Evolutionary conservation across 257 asterid genomes (phyloP), one percentile per base, ranked within the genome.

Genomic region (Solanum phureja): DNA sequence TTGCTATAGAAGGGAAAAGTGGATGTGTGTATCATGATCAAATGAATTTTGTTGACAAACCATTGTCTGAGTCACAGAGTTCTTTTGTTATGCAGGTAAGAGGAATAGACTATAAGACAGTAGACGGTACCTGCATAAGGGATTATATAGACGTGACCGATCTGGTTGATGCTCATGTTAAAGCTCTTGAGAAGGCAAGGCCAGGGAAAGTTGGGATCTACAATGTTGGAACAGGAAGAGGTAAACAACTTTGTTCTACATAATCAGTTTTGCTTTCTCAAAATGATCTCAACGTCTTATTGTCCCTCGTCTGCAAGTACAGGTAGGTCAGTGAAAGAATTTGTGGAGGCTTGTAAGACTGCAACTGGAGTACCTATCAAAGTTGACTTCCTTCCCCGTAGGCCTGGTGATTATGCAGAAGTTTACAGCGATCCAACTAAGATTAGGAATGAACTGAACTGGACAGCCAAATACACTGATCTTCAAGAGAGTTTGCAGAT

Each of bases 331-430:
- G 99, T 96, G 83, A 96, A 93, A 87, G 99, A 95, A 92, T 95
- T 96, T 87, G 98, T 96, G 89, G 98, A 91, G 89, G 99, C 98
- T 9, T 96, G 98, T 79, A 96, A 96, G 93, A 91, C 92, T 87
- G 98, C 98, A 10, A 96, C 99, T 0, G 98, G 98, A 46, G 92
- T 92, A 87, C 68, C 95, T 73, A 92, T 96, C 60, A 94, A 95
- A 90, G 98, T 95, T 0, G 98, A 95, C 11, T 93, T 90, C 87
- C 98, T 94, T 89, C 98, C 95, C 29, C 95, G 98, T 4, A 86
- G 98, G 33, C 95, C 98, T 1, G 99, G 99, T n/a, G 99, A 96
- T 84, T 96, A 96, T 77, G 99, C 98, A 24, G 98, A 95, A 92
- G 99, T 96, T 62, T 96, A 86, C 91, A 96, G 98, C 9, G 94